A percentile compares a stretch with the other conserved stretches of the same genome.
phyloP scores from a whole-genome alignment of 2,329 filamentous ascomycete genomes.

The Penicillium sp. region DNA sequence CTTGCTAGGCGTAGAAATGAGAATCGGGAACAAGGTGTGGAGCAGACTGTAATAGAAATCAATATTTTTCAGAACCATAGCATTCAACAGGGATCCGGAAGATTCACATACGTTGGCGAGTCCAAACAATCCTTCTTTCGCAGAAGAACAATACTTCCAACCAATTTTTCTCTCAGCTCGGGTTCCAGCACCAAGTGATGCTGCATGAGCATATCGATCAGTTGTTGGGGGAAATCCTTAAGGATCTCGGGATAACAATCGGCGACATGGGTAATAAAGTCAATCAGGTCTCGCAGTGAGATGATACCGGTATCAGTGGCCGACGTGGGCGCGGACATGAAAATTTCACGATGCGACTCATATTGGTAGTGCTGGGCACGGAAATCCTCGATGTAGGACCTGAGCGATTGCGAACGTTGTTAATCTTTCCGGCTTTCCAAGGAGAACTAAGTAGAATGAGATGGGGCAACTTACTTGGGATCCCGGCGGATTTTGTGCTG shows the following conservation, averaged over 20 bases:
- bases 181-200: conserved; percentile 81
- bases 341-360: conserved; percentile 86
- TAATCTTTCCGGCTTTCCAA: conserved; percentile 1
- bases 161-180: conserved; percentile 90
- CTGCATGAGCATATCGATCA: conserved; percentile 75
- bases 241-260: conserved; percentile 89
- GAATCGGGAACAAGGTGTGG: conserved; percentile 90
- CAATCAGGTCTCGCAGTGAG: conserved; percentile 85
- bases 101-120: conserved; percentile 59
- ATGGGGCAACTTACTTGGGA: conserved; percentile 60
- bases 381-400: conserved; percentile 89
- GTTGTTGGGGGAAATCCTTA: conserved; percentile 71
- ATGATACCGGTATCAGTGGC: conserved; percentile 76
- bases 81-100: not conserved
- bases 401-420: conserved; percentile 32
- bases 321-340: conserved; percentile 77
- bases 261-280: conserved; percentile 89
- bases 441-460: not conserved
- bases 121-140: conserved; percentile 91
- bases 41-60: conserved; percentile 55
- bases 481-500: conserved; percentile 91
- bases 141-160: conserved; percentile 82
- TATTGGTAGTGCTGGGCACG: conserved; percentile 87
- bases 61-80: not conserved
- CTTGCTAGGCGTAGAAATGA: conserved; percentile 91